Evolutionary conservation across 495 filamentous ascomycete genomes (phyloP).

Genomic region (Neurospora sp.): DNA sequence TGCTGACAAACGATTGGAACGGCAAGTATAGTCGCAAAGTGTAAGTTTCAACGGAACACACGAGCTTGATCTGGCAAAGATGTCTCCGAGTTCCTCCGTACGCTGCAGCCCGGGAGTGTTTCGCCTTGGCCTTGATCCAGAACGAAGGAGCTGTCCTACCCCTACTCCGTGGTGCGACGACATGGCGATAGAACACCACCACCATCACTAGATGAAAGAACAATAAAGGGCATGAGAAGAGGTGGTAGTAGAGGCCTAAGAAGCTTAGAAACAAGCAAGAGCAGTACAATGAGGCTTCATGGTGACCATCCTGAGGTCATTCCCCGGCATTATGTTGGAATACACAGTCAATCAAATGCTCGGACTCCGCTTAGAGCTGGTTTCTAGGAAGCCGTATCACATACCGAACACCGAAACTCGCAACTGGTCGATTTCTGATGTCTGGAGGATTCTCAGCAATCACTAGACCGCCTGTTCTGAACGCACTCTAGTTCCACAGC

Average conservation of each 20-base stretch:
- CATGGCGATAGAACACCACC: not conserved
- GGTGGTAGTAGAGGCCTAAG: not conserved
- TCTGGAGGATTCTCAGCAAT: not conserved
- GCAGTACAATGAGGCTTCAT: not conserved
- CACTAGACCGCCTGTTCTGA: not conserved
- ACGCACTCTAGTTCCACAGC: not conserved
- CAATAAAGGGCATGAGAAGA: not conserved
- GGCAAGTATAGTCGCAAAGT: not conserved
- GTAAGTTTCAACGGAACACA: not conserved
- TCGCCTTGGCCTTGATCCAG: not conserved
- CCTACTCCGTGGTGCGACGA: not conserved
- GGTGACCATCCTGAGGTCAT: not conserved
- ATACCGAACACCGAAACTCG: not conserved
- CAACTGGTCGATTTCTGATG: not conserved
- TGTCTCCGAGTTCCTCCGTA: not conserved
- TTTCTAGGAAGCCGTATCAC: not conserved
- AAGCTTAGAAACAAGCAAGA: not conserved
- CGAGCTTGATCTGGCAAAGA: not conserved
- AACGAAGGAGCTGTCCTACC: not conserved
- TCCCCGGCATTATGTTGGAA: not conserved
- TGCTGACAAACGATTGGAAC: not conserved
- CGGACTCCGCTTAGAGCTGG: not conserved
- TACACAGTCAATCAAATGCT: not conserved
- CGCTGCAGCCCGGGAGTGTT: not conserved
- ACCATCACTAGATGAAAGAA: not conserved